phyloP scores from a whole-genome alignment of 805 yeast genomes.

The Myxozyma sirexii region DNA sequence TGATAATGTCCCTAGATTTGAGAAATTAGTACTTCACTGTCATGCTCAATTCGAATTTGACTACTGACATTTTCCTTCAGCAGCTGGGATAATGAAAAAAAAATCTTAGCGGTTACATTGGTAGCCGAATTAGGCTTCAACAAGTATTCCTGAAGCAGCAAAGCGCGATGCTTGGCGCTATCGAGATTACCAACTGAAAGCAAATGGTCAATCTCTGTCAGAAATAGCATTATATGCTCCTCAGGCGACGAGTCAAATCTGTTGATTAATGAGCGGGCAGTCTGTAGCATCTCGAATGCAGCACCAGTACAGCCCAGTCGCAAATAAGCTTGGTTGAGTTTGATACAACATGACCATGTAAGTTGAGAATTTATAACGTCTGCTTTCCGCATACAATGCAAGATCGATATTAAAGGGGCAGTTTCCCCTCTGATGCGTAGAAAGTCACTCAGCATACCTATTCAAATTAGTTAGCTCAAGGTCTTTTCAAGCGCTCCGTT shows the following conservation, averaged over 20 bases:
- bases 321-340: slow-evolving; percentile 1
- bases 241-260: background rate
- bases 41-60: background rate
- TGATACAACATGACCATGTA: background rate
- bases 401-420: background rate
- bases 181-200: slow-evolving; percentile 20
- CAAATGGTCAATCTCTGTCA: slow-evolving; percentile 18
- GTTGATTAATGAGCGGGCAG: background rate
- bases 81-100: slow-evolving; percentile 10
- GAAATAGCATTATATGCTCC: background rate
- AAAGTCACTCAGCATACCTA: slow-evolving; percentile 15
- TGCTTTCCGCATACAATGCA: slow-evolving; percentile 10
- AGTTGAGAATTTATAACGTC: background rate
- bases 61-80: slow-evolving; percentile 23
- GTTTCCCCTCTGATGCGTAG: slow-evolving; percentile 6
- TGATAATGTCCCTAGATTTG: slow-evolving; percentile 8
- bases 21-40: slow-evolving; percentile 4
- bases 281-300: slow-evolving; percentile 3
- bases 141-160: background rate
- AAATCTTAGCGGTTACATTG: background rate
- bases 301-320: slow-evolving; percentile 19
- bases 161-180: slow-evolving; percentile 8
- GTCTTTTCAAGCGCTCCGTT: background rate
- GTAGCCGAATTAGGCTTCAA: background rate
- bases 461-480: background rate